Evolutionary conservation across 306 rosid genomes (phyloP).

Genomic region (Luffa aegyptiaca): DNA sequence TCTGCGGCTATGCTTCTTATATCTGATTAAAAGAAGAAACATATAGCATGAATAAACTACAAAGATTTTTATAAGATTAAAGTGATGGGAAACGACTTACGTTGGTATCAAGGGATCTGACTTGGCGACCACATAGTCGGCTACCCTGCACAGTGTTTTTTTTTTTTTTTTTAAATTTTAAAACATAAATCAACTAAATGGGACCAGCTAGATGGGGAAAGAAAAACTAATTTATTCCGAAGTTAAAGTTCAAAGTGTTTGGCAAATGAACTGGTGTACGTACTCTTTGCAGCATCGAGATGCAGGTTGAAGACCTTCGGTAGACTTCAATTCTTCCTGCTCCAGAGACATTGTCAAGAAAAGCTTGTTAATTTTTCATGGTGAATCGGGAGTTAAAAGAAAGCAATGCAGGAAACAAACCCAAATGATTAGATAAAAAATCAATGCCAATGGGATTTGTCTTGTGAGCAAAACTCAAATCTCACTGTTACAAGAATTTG

Average conservation of each 20-base stretch:
- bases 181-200: not conserved
- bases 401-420: not conserved
- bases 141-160: constrained; percentile 42
- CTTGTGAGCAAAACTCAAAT: not conserved
- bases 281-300: constrained; percentile 94
- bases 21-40: constrained; percentile 41
- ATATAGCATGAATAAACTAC: not conserved
- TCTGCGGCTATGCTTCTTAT: constrained; percentile 49
- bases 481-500: not conserved
- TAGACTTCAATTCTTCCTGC: constrained; percentile 78
- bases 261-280: constrained; percentile 8
- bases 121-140: constrained; percentile 64
- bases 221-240: not conserved
- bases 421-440: not conserved
- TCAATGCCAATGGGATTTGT: not conserved
- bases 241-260: not conserved
- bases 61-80: not conserved
- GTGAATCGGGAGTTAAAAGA: constrained; percentile 1
- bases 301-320: constrained; percentile 69
- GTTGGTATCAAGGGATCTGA: constrained; percentile 78
- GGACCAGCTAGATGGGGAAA: not conserved
- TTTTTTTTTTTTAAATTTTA: not conserved
- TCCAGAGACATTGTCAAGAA: not conserved
- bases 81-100: constrained; percentile 33
- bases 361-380: not conserved